Percentiles rank a stretch among this genome's conserved stretches.
phyloP scores from a whole-genome alignment of 768 basidiomycete genomes.

The Tricholoma furcatifolium region DNA sequence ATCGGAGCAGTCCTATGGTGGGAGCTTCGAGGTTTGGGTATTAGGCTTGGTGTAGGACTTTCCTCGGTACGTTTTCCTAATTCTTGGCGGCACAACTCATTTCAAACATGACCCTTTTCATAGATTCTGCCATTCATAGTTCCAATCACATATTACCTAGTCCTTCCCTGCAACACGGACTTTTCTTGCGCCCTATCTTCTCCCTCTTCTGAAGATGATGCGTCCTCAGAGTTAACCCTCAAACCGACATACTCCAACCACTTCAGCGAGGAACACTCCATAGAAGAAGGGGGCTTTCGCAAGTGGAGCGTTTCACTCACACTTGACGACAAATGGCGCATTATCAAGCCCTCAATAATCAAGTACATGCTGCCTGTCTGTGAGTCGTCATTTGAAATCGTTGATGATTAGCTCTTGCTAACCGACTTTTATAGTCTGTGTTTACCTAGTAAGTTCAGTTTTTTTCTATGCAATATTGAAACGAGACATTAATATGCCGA shows the following conservation, averaged over 20 bases:
- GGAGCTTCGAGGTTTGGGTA: slow-evolving; percentile 85
- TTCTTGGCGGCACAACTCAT: neutral
- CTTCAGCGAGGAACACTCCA: slow-evolving; percentile 34
- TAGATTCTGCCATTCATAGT: slow-evolving; percentile 83
- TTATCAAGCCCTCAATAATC: slow-evolving; percentile 75
- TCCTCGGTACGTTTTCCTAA: slow-evolving; percentile 58
- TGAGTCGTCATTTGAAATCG: slow-evolving; percentile 38
- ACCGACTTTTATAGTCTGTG: slow-evolving; percentile 27
- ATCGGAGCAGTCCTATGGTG: slow-evolving; percentile 95
- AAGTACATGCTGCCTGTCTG: slow-evolving; percentile 91
- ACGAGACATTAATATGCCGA: slow-evolving; percentile 7
- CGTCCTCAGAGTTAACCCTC: slow-evolving; percentile 23
- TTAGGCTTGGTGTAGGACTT: slow-evolving; percentile 77
- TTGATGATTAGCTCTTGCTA: too few relatives aligned
- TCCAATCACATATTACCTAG: slow-evolving; percentile 71
- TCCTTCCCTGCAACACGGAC: slow-evolving; percentile 63
- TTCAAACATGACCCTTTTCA: neutral
- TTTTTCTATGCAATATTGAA: too few relatives aligned
- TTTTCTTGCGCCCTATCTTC: slow-evolving; percentile 43
- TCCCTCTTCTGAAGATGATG: slow-evolving; percentile 35
- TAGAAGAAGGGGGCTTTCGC: slow-evolving; percentile 37
- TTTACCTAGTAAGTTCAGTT: slow-evolving; percentile 40
- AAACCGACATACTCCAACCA: slow-evolving; percentile 40
- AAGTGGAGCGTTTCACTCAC: slow-evolving; percentile 55
- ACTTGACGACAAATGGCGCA: slow-evolving; percentile 70